These are phyloP conservation scores for Mesostigma viride DNA, from an alignment of 139 green algal species.

Conservation along the genomic window DNA sequence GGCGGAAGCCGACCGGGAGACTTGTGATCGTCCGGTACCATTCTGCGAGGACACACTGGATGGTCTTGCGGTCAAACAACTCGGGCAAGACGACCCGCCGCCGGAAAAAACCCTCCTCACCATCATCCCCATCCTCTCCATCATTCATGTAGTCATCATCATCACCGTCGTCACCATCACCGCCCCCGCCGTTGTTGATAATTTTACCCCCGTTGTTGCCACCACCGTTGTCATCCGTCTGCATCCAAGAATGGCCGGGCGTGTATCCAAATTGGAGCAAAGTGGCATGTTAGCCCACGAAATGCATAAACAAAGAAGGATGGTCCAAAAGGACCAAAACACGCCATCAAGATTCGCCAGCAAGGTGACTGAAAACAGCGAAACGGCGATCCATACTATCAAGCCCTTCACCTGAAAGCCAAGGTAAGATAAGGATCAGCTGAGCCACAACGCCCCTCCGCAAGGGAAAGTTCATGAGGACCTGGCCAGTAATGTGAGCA, in stretches of 20 bases:
- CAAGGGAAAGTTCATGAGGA: too few species aligned
- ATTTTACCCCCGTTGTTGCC: constrained; percentile 15
- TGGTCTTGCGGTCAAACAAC: constrained; percentile 79
- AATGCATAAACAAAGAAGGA: too few species aligned
- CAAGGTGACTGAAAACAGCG: neutral
- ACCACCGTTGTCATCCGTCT: constrained; percentile 16
- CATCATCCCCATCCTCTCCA: constrained; percentile 41
- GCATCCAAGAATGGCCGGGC: neutral
- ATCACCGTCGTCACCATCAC: constrained; percentile 61
- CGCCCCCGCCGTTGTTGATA: constrained; percentile 67
- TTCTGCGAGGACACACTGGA: constrained; percentile 74
- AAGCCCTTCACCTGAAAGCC: too few species aligned
- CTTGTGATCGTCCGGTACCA: constrained; percentile 77
- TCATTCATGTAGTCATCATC: constrained; percentile 87
- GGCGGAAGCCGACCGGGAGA: constrained; percentile 74
- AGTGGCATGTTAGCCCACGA: neutral
- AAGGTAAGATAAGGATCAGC: too few species aligned
- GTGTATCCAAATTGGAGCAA: neutral
- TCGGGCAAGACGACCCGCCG: constrained; percentile 23
- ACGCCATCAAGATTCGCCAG: too few species aligned
- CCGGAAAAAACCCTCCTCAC: constrained; percentile 54
- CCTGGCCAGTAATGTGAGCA: too few species aligned
- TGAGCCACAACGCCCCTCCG: too few species aligned
- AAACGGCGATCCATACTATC: too few species aligned
- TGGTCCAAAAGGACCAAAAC: too few species aligned